These are phyloP conservation scores for Vaccinium darrowii DNA, from an alignment of 148 eudicot genomes.

Conservation along the genomic window DNA sequence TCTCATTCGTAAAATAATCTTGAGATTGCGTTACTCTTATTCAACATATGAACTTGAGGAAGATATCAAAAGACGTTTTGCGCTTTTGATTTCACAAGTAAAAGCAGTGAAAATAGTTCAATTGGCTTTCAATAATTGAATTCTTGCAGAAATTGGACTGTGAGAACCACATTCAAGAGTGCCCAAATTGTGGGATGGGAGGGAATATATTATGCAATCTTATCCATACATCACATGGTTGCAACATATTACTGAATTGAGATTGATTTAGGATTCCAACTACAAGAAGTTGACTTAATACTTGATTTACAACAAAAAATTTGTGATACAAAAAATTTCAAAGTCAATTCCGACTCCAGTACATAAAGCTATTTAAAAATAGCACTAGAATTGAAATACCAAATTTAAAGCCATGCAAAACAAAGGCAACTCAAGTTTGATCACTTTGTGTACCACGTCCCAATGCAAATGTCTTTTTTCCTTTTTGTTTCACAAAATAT, in stretches of 20 bases:
- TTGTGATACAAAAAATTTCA: background rate
- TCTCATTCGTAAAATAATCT: background rate
- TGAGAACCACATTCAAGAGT: background rate
- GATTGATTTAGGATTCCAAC: background rate
- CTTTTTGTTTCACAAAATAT: background rate
- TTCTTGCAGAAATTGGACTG: background rate
- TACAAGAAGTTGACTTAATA: background rate
- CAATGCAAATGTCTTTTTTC: background rate
- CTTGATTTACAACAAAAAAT: background rate
- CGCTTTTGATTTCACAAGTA: background rate
- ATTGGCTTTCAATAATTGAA: background rate
- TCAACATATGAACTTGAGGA: background rate
- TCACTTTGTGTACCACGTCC: background rate
- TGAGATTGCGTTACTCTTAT: background rate
- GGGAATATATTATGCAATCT: background rate
- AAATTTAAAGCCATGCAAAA: background rate
- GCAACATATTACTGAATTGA: background rate
- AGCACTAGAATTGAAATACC: background rate
- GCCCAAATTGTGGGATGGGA: background rate
- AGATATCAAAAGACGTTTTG: background rate
- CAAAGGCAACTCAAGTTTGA: background rate
- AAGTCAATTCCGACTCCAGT: background rate
- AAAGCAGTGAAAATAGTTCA: background rate
- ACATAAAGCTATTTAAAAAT: background rate
- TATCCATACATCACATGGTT: background rate